Evolutionary conservation across 2,329 filamentous ascomycete genomes (phyloP).

Genomic region (Botrytis tulipae): DNA sequence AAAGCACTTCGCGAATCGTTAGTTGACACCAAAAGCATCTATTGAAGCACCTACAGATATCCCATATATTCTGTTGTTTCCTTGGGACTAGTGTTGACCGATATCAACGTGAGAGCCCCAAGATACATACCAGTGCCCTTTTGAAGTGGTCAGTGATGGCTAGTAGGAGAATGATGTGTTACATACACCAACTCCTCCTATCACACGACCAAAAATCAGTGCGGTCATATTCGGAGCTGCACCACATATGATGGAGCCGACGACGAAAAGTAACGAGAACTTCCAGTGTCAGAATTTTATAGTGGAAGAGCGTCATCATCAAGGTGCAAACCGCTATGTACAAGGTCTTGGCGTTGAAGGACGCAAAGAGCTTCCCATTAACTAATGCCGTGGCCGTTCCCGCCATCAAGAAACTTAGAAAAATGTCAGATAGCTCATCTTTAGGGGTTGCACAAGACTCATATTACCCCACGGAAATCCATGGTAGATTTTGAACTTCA

Average conservation of each 20-base stretch:
- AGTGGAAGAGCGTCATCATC: not conserved
- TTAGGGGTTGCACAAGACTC: too few relatives aligned
- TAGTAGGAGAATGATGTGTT: not conserved
- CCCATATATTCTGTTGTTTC: conserved; percentile 35
- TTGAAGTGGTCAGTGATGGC: not conserved
- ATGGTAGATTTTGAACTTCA: not conserved
- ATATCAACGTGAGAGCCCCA: conserved; percentile 47
- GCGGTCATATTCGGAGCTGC: conserved; percentile 42
- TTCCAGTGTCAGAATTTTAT: not conserved
- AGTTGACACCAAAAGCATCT: not conserved
- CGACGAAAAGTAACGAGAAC: conserved; percentile 31
- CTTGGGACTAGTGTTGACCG: conserved; percentile 39
- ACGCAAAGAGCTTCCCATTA: conserved; percentile 33
- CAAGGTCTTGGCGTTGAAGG: conserved; percentile 39
- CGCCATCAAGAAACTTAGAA: not conserved
- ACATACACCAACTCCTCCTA: conserved; percentile 43
- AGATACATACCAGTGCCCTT: conserved; percentile 46
- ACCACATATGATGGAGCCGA: conserved; percentile 40
- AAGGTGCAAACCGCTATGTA: conserved; percentile 35
- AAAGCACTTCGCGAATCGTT: not conserved
- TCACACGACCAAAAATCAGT: conserved; percentile 49
- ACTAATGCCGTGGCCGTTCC: not conserved
- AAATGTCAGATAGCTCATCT: not conserved
- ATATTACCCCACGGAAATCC: conserved; percentile 13
- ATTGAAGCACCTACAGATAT: not conserved